Percentiles rank a stretch among this genome's conserved stretches.
These are phyloP conservation scores for Solanum stenotomum DNA, from an alignment of 257 asterid species.

Conservation along the genomic window DNA sequence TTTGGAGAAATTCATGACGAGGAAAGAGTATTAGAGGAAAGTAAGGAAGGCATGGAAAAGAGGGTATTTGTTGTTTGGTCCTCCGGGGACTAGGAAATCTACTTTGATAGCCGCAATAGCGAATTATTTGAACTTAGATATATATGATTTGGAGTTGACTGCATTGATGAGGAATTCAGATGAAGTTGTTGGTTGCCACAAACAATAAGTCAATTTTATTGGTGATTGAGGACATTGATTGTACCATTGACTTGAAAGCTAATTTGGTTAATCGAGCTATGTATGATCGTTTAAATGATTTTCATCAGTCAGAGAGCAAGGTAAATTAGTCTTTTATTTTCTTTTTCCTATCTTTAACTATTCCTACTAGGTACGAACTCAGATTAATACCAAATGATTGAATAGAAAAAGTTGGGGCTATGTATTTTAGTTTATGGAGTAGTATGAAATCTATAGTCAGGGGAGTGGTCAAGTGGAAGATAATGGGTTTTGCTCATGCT, in stretches of 20 bases:
- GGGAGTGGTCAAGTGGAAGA: neutral
- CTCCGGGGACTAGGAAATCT: neutral
- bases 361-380: neutral
- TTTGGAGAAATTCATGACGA: slow-evolving; percentile 3
- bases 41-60: slow-evolving; percentile 29
- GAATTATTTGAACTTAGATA: neutral
- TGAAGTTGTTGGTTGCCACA: neutral
- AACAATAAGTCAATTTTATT: slow-evolving; percentile 1
- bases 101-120: neutral
- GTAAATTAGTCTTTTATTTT: neutral
- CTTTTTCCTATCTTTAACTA: neutral
- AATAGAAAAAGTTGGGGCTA: neutral
- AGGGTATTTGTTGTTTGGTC: slow-evolving; percentile 19
- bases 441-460: neutral
- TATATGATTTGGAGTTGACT: slow-evolving; percentile 11
- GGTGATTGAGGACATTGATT: slow-evolving; percentile 21
- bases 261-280: neutral
- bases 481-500: neutral
- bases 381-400: neutral
- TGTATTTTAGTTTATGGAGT: neutral
- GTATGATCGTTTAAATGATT: neutral
- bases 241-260: slow-evolving; percentile 5
- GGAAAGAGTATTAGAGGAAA: slow-evolving; percentile 11
- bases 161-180: neutral
- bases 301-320: neutral